Conservation (phyloP, 2,329 filamentous ascomycete genomes). For the Calycina herbarum region DNA sequence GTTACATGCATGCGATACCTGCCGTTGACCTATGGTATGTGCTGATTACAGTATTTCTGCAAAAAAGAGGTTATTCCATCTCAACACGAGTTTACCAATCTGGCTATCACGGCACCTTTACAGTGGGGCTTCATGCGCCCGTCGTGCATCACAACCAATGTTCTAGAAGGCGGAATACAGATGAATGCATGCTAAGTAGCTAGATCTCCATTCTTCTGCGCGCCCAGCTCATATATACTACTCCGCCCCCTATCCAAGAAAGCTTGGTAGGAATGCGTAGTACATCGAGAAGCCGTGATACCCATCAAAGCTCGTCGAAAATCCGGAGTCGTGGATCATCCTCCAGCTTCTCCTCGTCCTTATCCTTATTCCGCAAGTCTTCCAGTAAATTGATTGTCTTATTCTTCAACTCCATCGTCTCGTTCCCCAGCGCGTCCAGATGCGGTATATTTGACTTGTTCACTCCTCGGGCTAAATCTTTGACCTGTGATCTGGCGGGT, state of each 20-base stretch:
- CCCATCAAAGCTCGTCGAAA: constrained; percentile 37
- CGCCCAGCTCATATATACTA: not conserved
- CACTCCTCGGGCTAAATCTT: constrained; percentile 17
- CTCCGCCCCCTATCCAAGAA: not conserved
- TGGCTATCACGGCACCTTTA: not conserved
- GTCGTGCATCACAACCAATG: not conserved
- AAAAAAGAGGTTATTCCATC: not conserved
- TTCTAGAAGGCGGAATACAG: not conserved
- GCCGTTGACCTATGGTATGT: not conserved
- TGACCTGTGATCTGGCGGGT: constrained; percentile 18
- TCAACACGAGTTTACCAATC: no score
- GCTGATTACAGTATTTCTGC: not conserved
- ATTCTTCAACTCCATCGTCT: constrained; percentile 20
- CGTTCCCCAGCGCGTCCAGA: constrained; percentile 25
- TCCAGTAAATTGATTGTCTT: constrained; percentile 17
- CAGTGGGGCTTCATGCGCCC: not conserved
- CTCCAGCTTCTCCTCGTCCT: constrained; percentile 20
- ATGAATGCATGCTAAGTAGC: not conserved
- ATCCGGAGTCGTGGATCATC: constrained; percentile 35
- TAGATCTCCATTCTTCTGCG: not conserved
- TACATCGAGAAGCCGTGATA: not conserved
- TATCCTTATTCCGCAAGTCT: constrained; percentile 16
- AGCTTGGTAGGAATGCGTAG: not conserved
- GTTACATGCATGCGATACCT: not conserved
- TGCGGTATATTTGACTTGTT: constrained; percentile 27